Conservation (phyloP, 768 basidiomycete genomes). For the Suillus discolor region DNA sequence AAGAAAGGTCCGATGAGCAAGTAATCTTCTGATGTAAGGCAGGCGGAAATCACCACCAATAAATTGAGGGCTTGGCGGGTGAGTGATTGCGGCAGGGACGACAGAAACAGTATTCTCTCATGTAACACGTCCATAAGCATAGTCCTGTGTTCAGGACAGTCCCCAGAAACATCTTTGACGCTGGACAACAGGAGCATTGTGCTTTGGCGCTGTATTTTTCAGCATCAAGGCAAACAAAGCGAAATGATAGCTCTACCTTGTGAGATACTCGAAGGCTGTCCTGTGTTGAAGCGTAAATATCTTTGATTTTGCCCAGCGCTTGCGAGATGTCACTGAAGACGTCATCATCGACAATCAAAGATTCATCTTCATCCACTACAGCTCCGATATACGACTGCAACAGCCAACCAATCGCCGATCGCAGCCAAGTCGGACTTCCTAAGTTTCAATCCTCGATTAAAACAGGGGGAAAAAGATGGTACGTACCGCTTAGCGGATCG, state of each 20-base stretch:
- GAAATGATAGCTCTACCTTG: conserved; percentile 40
- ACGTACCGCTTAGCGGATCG: conserved; percentile 66
- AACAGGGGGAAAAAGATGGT: neutral
- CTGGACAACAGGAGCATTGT: conserved; percentile 41
- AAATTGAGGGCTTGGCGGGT: conserved; percentile 54
- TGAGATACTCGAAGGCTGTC: conserved; percentile 45
- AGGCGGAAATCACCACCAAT: conserved; percentile 61
- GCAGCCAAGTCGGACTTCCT: conserved; percentile 29
- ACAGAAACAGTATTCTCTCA: conserved; percentile 40
- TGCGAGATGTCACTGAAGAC: conserved; percentile 45
- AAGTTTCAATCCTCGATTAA: conserved; percentile 32
- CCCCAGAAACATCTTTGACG: conserved; percentile 15
- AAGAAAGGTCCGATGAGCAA: conserved; percentile 52
- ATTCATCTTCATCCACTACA: conserved; percentile 22
- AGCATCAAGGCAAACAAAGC: neutral
- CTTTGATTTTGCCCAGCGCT: conserved; percentile 46
- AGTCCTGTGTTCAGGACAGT: conserved; percentile 19
- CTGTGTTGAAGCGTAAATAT: conserved; percentile 53
- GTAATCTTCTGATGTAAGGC: conserved; percentile 53
- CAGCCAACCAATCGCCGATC: conserved; percentile 33
- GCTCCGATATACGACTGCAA: conserved; percentile 23
- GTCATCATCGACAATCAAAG: conserved; percentile 39
- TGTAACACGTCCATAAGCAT: conserved; percentile 40
- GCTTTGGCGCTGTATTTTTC: conserved; percentile 41
- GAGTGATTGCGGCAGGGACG: conserved; percentile 49